Evolutionary conservation across 495 filamentous ascomycete genomes (phyloP).

Genomic region (Aspergillus diversus): DNA sequence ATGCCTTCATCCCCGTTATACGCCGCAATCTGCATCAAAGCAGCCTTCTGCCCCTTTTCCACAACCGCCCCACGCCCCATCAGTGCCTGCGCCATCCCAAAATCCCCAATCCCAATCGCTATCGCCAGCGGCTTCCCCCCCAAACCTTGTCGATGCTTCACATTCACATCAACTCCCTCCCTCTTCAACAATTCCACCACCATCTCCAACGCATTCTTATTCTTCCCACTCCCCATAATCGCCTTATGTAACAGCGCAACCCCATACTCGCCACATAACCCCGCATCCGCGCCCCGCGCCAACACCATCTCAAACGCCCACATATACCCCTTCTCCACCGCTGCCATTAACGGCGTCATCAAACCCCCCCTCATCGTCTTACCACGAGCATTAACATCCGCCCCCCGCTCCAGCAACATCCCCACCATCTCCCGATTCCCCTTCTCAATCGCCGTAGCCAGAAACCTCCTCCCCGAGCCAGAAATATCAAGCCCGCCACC

Average conservation of each 20-base stretch:
- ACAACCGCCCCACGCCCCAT: too few relatives aligned
- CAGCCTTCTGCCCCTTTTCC: too few relatives aligned
- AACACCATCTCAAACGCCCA: not conserved
- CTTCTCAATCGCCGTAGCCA: not conserved
- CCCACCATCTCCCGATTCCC: not conserved
- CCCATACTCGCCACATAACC: not conserved
- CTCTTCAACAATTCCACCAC: not conserved
- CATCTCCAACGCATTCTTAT: not conserved
- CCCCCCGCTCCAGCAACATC: not conserved
- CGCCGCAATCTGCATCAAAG: too few relatives aligned
- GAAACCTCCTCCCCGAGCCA: not conserved
- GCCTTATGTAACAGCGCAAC: too few relatives aligned
- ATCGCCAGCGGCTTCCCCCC: too few relatives aligned
- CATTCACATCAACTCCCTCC: too few relatives aligned
- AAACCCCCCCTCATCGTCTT: not conserved
- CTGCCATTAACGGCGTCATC: not conserved
- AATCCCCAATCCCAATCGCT: too few relatives aligned
- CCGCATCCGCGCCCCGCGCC: not conserved
- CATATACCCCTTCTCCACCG: not conserved
- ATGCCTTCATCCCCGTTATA: too few relatives aligned
- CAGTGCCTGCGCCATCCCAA: too few relatives aligned
- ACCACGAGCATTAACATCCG: not conserved
- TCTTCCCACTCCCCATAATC: too few relatives aligned
- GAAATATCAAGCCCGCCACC: too few relatives aligned
- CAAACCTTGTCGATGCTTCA: too few relatives aligned